phyloP scores from a whole-genome alignment of 352 stramenopile genomes.

The Pythium coloratum region DNA sequence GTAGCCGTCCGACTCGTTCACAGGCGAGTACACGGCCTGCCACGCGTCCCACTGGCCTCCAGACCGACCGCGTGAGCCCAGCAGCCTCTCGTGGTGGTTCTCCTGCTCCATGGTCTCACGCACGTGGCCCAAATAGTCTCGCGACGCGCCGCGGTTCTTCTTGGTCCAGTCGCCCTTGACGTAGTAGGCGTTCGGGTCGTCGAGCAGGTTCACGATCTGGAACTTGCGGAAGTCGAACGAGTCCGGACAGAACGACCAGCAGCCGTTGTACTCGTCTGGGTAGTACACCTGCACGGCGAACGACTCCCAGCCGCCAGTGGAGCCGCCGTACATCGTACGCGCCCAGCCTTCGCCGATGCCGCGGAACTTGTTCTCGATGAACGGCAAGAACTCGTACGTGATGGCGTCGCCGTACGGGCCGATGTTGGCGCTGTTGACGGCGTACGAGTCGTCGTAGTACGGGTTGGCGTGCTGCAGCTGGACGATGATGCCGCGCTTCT shows the following conservation, averaged over 20 bases:
- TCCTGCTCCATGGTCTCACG: conserved; percentile 74
- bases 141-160: conserved; percentile 61
- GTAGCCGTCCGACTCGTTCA: conserved; percentile 63
- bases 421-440: conserved; percentile 75
- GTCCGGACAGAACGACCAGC: conserved; percentile 79
- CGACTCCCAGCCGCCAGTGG: conserved; percentile 72
- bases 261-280: conserved; percentile 77
- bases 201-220: conserved; percentile 65
- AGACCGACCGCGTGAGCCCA: conserved; percentile 59
- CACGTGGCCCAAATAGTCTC: conserved; percentile 65
- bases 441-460: conserved; percentile 83
- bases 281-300: conserved; percentile 76
- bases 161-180: conserved; percentile 65
- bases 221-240: conserved; percentile 78
- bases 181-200: conserved; percentile 73
- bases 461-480: conserved; percentile 77
- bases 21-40: conserved; percentile 68
- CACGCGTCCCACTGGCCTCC: conserved; percentile 78
- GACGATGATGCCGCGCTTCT: conserved; percentile 71
- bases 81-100: conserved; percentile 70
- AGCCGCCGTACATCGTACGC: conserved; percentile 77
- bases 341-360: conserved; percentile 65
- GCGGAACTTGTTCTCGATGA: conserved; percentile 56
- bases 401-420: conserved; percentile 75
- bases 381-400: conserved; percentile 76